A percentile compares a stretch with the other conserved stretches of the same genome.
phyloP scores from a whole-genome alignment of 116 monocot genomes.

The Iris pallida region DNA sequence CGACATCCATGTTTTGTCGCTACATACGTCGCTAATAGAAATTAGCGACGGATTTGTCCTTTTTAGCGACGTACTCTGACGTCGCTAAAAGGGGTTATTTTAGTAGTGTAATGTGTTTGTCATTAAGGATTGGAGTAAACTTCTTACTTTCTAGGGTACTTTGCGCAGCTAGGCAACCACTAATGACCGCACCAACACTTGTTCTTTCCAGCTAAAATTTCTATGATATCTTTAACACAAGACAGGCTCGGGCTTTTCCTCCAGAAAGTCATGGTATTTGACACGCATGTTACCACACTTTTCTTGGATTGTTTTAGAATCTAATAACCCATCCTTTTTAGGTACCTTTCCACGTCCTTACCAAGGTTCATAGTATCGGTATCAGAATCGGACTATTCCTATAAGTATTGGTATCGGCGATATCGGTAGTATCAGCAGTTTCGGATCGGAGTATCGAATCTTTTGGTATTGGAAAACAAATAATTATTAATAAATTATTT shows the following conservation, averaged over 20 bases:
- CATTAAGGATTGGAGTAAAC: neutral
- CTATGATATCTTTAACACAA: slow-evolving; percentile 9
- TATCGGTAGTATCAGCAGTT: too few relatives aligned
- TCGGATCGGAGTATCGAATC: too few relatives aligned
- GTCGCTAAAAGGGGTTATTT: too few relatives aligned
- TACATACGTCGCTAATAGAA: too few relatives aligned
- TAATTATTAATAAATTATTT: too few relatives aligned
- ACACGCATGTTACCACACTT: slow-evolving; percentile 1
- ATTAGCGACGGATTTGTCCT: too few relatives aligned
- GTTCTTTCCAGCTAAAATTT: neutral
- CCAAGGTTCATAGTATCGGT: too few relatives aligned
- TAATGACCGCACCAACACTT: neutral
- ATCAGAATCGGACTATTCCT: too few relatives aligned
- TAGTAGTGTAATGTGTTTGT: neutral
- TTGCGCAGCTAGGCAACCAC: slow-evolving; percentile 6
- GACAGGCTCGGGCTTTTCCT: slow-evolving; percentile 3
- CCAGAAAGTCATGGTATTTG: slow-evolving; percentile 14
- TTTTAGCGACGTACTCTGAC: too few relatives aligned
- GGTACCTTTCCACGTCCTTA: slow-evolving; percentile 14
- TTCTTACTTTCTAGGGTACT: neutral
- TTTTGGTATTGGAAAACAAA: too few relatives aligned
- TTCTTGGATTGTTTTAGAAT: neutral
- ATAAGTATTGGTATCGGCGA: too few relatives aligned
- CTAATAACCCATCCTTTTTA: slow-evolving; percentile 14
- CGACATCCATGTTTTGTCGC: too few relatives aligned